Evolutionary conservation across 2,329 filamentous ascomycete species (phyloP).

Genomic region (Cladosporium austrohemisphaericum): DNA sequence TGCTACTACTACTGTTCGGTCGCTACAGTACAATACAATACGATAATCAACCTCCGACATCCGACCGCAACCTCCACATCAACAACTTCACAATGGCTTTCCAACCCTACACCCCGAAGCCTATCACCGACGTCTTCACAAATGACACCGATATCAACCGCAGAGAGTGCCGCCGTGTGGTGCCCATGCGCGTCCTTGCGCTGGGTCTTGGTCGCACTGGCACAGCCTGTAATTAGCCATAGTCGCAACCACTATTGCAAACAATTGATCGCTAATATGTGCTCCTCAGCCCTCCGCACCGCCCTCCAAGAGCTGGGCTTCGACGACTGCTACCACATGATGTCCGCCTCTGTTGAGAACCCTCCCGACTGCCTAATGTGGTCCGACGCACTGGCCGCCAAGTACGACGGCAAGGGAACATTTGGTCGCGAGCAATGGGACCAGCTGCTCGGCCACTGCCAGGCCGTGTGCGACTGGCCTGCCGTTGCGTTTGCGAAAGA

Average conservation of each 20-base stretch:
- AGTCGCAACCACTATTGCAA: neutral
- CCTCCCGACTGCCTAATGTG: slow-evolving; percentile 65
- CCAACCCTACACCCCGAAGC: slow-evolving; percentile 44
- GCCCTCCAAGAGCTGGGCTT: slow-evolving; percentile 65
- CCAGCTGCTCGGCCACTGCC: slow-evolving; percentile 62
- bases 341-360: slow-evolving; percentile 66
- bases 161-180: slow-evolving; percentile 59
- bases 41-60: too few species aligned
- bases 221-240: slow-evolving; percentile 56
- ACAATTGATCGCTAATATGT: neutral
- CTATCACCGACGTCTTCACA: slow-evolving; percentile 60
- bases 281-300: slow-evolving; percentile 54
- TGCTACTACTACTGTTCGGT: too few species aligned
- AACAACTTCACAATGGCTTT: slow-evolving; percentile 32
- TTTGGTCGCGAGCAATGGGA: slow-evolving; percentile 68
- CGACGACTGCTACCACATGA: slow-evolving; percentile 69
- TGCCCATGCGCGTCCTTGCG: slow-evolving; percentile 69
- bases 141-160: slow-evolving; percentile 65
- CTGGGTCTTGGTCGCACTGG: slow-evolving; percentile 68
- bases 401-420: slow-evolving; percentile 57
- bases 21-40: too few species aligned
- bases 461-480: slow-evolving; percentile 66
- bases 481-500: slow-evolving; percentile 65
- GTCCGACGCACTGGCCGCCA: slow-evolving; percentile 64
- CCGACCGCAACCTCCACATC: neutral